phyloP scores from a whole-genome alignment of 2,329 filamentous ascomycete species.

The Diaporthe batatas region DNA sequence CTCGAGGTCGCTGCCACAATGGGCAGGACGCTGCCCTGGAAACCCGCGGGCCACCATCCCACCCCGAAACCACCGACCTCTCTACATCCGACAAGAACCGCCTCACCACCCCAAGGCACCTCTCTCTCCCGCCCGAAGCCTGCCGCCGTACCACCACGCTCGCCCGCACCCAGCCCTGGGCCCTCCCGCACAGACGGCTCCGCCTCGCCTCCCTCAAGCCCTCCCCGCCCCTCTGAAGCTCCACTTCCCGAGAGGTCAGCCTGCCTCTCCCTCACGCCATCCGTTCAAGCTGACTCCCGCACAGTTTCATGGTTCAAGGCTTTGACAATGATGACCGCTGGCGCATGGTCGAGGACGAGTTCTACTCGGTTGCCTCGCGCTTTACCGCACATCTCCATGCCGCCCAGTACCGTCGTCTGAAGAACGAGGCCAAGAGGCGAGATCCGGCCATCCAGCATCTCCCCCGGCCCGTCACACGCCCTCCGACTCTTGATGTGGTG shows the following conservation, averaged over 20 bases:
- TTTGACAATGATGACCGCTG: constrained; percentile 77
- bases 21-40: constrained; percentile 41
- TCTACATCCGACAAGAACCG: constrained; percentile 18
- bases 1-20: constrained; percentile 9
- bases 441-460: constrained; percentile 67
- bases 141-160: constrained; percentile 13
- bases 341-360: constrained; percentile 89
- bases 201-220: neutral
- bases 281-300: neutral
- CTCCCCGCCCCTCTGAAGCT: constrained; percentile 2
- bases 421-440: constrained; percentile 65
- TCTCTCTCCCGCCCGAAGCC: constrained; percentile 17
- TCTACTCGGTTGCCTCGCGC: constrained; percentile 73
- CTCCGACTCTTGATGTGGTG: constrained; percentile 53
- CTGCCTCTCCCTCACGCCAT: neutral
- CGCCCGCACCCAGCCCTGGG: constrained; percentile 2
- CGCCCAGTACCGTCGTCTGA: constrained; percentile 80
- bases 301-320: constrained; percentile 74
- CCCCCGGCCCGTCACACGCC: constrained; percentile 63
- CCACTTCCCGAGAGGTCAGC: constrained; percentile 32
- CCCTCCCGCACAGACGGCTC: neutral
- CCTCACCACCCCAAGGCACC: constrained; percentile 14
- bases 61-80: neutral
- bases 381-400: constrained; percentile 83
- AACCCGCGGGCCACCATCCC: constrained; percentile 7